Evolutionary conservation across 2,329 filamentous ascomycete genomes (phyloP).

Genomic region (Aspergillus hortae): DNA sequence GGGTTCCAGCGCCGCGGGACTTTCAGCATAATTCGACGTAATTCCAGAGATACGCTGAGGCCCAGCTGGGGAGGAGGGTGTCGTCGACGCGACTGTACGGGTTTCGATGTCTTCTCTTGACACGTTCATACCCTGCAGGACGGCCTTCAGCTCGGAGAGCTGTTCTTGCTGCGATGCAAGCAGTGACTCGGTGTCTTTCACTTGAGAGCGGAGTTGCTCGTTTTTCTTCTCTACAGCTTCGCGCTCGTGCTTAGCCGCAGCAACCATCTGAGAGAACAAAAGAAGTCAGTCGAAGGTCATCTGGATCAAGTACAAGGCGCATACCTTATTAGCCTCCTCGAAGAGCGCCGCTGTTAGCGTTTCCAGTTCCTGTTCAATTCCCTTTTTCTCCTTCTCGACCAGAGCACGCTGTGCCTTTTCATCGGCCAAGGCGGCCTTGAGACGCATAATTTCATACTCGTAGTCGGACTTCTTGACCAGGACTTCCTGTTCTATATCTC

Average conservation of each 20-base stretch:
- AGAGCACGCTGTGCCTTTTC: constrained; percentile 64
- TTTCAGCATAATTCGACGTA: constrained; percentile 59
- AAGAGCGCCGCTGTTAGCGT: constrained; percentile 89
- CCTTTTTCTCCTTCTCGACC: constrained; percentile 75
- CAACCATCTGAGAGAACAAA: constrained; percentile 67
- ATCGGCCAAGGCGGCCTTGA: constrained; percentile 58
- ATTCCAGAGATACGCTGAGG: constrained; percentile 52
- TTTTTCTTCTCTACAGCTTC: constrained; percentile 79
- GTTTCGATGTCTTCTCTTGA: constrained; percentile 65
- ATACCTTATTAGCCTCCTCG: constrained; percentile 86
- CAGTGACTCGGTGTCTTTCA: constrained; percentile 80
- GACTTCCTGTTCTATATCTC: constrained; percentile 66
- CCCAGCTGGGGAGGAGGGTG: constrained; percentile 76
- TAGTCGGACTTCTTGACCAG: constrained; percentile 71
- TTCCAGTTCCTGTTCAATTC: constrained; percentile 89
- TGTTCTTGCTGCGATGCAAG: constrained; percentile 91
- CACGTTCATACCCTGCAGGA: constrained; percentile 84
- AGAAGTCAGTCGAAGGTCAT: neutral
- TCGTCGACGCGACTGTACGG: constrained; percentile 62
- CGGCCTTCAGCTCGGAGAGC: constrained; percentile 80
- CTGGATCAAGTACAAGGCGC: too few species aligned
- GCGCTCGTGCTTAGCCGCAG: constrained; percentile 78
- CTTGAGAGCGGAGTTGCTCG: constrained; percentile 78
- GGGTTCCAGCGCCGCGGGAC: constrained; percentile 51
- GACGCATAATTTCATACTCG: constrained; percentile 65